These are phyloP conservation scores for Knufia fluminis DNA, from an alignment of 2,329 filamentous ascomycete genomes.

Conservation along the genomic window DNA sequence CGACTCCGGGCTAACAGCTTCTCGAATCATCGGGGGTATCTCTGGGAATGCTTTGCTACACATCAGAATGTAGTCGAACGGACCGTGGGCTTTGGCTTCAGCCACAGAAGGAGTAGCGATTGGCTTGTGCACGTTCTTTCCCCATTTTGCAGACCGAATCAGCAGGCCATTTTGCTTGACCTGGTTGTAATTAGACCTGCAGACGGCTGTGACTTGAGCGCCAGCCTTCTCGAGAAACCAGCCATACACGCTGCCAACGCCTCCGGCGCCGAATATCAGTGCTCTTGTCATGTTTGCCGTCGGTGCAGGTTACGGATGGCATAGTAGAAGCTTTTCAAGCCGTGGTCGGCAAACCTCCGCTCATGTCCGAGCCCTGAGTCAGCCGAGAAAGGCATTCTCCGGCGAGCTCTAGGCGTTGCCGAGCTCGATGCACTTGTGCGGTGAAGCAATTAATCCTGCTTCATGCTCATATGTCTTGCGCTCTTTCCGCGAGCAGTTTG, in stretches of 20 bases:
- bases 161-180: conserved; percentile 21
- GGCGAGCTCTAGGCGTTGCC: background rate
- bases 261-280: conserved; percentile 23
- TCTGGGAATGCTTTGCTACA: conserved; percentile 38
- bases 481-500: conserved; percentile 55
- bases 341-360: background rate
- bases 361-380: background rate
- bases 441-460: background rate
- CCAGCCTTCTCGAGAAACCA: conserved; percentile 22
- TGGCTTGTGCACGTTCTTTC: conserved; percentile 15
- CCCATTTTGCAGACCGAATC: conserved; percentile 18
- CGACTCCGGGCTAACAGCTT: conserved; percentile 34
- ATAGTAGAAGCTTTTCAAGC: no score
- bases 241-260: conserved; percentile 24
- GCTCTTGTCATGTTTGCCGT: conserved; percentile 7
- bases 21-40: conserved; percentile 49
- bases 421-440: background rate
- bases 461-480: background rate
- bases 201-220: conserved; percentile 24
- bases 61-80: conserved; percentile 48
- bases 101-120: conserved; percentile 39
- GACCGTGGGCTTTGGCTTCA: conserved; percentile 15
- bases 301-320: background rate
- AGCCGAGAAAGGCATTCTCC: background rate
- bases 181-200: conserved; percentile 25